phyloP scores from a whole-genome alignment of 345 rosid genomes.

The Citrus glauca region DNA sequence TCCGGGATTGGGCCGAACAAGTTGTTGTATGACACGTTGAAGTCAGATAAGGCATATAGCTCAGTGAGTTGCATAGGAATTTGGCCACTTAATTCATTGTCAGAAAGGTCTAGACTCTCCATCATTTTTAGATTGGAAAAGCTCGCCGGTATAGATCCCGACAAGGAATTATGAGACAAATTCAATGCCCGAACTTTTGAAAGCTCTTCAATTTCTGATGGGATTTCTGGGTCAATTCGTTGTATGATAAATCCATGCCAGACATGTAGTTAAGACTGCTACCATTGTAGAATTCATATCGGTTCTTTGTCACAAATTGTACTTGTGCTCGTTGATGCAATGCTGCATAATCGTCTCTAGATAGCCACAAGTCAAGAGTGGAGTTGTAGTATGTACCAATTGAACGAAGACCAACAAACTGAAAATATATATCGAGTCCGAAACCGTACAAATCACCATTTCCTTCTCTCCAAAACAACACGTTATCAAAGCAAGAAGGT shows the following conservation, averaged over 20 bases:
- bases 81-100: slow-evolving; percentile 16
- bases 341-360: fast-evolving
- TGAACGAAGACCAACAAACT: fast-evolving
- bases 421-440: fast-evolving
- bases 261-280: not conserved
- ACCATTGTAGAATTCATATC: slow-evolving; percentile 21
- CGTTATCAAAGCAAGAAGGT: not conserved
- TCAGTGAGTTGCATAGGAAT: slow-evolving; percentile 15
- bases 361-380: not conserved
- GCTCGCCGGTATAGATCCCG: slow-evolving; percentile 10
- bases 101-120: not conserved
- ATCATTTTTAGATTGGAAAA: slow-evolving; percentile 9
- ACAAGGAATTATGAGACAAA: slow-evolving; percentile 7
- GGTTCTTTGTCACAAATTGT: slow-evolving; percentile 13
- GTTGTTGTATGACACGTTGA: not conserved
- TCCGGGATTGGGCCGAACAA: not conserved
- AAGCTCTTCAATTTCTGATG: slow-evolving; percentile 16
- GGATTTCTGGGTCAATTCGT: slow-evolving; percentile 14
- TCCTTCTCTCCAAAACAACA: not conserved
- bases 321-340: not conserved
- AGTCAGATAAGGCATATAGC: not conserved
- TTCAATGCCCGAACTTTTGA: slow-evolving; percentile 15
- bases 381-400: not conserved
- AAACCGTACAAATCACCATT: not conserved
- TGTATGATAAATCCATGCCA: slow-evolving; percentile 25